Evolutionary conservation across 2,329 filamentous ascomycete genomes (phyloP).

Genomic region (Aplosporella prunicola): DNA sequence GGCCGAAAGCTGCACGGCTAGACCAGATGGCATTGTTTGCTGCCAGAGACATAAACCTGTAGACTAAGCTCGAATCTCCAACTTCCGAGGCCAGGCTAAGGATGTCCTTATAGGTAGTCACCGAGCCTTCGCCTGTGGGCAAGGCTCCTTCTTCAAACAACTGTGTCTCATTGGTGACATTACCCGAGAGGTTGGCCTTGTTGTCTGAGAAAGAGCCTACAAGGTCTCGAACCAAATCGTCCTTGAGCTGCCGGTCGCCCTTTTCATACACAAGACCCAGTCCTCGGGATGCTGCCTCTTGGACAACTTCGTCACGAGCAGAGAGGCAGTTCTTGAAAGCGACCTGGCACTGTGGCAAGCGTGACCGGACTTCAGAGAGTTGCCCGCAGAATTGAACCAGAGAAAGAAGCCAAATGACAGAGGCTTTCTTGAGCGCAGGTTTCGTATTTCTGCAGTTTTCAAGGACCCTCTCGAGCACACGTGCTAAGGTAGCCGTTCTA

Average conservation of each 20-base stretch:
- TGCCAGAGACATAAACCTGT: constrained; percentile 96
- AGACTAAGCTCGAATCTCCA: constrained; percentile 90
- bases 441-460: constrained; percentile 74
- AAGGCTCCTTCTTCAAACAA: constrained; percentile 85
- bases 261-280: constrained; percentile 90
- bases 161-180: constrained; percentile 83
- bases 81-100: constrained; percentile 93
- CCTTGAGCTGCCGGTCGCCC: constrained; percentile 70
- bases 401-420: constrained; percentile 90
- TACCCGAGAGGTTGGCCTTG: constrained; percentile 58
- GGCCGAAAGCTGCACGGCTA: constrained; percentile 88
- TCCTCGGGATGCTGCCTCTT: constrained; percentile 88
- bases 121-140: constrained; percentile 79
- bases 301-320: constrained; percentile 85
- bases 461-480: constrained; percentile 63
- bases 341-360: constrained; percentile 68
- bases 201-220: constrained; percentile 78
- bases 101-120: constrained; percentile 97
- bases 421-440: constrained; percentile 80
- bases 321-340: constrained; percentile 82
- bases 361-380: constrained; percentile 60
- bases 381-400: constrained; percentile 84
- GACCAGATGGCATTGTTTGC: constrained; percentile 96
- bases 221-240: constrained; percentile 76
- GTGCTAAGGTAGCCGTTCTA: constrained; percentile 36